Conservation (phyloP, 257 asterid species). For the Verbascum thapsus region DNA sequence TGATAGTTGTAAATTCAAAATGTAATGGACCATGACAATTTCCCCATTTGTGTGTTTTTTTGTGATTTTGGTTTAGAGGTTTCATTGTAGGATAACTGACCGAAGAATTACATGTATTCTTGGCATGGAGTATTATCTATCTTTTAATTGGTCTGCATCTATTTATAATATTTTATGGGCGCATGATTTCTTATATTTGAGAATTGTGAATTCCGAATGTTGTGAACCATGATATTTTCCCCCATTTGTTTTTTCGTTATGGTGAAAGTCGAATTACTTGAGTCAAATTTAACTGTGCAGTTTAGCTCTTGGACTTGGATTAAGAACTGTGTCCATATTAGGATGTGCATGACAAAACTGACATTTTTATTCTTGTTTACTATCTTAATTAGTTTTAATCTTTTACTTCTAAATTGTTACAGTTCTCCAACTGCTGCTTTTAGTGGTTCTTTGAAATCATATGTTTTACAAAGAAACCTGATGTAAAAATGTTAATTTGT, state of each 20-base stretch:
- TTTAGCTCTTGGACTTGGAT: constrained; percentile 4
- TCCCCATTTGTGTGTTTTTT: too few species aligned
- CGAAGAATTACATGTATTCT: too few species aligned
- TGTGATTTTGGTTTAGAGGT: too few species aligned
- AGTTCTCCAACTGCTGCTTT: constrained; percentile 15
- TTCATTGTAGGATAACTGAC: too few species aligned
- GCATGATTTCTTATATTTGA: too few species aligned
- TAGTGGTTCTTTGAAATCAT: constrained; percentile 17
- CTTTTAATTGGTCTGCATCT: too few species aligned
- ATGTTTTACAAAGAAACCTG: constrained; percentile 25
- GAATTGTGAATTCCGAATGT: neutral
- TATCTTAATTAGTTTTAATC: neutral
- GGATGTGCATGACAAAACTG: neutral
- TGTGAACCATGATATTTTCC: neutral
- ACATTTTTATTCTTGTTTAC: constrained; percentile 6
- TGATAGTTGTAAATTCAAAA: too few species aligned
- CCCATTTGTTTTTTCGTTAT: neutral
- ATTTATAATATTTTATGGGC: too few species aligned
- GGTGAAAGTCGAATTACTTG: neutral
- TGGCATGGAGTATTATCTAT: too few species aligned
- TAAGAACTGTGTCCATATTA: constrained; percentile 2
- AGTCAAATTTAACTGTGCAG: neutral
- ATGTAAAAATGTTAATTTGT: constrained; percentile 36
- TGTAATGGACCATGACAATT: too few species aligned
- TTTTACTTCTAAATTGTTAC: neutral